Evolutionary conservation across 305 asterid species (phyloP), one percentile per base, ranked within the genome.

Genomic region (Lippia alba): DNA sequence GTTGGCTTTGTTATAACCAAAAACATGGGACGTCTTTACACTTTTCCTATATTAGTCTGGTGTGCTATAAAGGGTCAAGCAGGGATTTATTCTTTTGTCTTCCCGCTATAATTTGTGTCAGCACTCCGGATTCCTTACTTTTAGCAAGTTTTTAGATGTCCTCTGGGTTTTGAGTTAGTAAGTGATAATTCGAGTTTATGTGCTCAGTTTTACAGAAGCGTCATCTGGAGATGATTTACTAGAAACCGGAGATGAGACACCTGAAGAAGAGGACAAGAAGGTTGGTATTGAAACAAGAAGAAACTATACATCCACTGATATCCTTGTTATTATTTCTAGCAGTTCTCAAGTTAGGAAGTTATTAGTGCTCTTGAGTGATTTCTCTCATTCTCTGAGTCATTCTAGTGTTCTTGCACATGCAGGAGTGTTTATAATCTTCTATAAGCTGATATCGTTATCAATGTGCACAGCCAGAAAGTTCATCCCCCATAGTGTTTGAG

Each of bases 171-270:
- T 17, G 33, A 40, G 19, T 44, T 64, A 50, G 61, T 50, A 41
- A 50, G 61, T 45, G 30, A 79, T 71, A 57, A 61, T 17, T 56
- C 32, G 15, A 40, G 11, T 56, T 44, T 77, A 48, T 71, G 9
- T 72, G 51, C 65, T 60, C 84, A 89, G 97, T 75, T 91, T 87
- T 80, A 82, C 84, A 65, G 97, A 87, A 77, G 74, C 67, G 46
- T 86, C 91, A 66, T 80, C 93, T 59, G 92, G 79, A 66, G 95
- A 87, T 72, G 90, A 82, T 82, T 67, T 83, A 62, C 50, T 66
- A 19, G 87, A 72, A 54, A 68, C 65, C 58, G 86, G 55, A 57
- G 74, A 61, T 11, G 91, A 78, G 74, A 78, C 78, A 7, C 81
- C 85, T 12, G 89, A 78, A 68, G 92, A 65, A 51, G 89, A 83